Evolutionary conservation across 805 yeast genomes (phyloP).

Genomic region (Peterozyma toletana): DNA sequence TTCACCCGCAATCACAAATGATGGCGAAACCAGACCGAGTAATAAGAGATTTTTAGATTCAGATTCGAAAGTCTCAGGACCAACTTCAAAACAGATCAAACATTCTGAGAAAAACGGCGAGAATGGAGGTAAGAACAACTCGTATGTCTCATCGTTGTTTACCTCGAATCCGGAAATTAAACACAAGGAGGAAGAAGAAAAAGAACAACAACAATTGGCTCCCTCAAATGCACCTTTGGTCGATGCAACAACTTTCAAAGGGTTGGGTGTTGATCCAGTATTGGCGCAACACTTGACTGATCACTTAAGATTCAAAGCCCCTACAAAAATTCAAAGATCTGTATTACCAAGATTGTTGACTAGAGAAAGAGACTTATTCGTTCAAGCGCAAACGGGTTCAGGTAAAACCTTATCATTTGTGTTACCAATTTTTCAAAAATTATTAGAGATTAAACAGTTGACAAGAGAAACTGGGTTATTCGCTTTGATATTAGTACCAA

Average conservation of each 20-base stretch:
- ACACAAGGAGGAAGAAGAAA: conserved; percentile 28
- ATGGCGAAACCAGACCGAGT: conserved; percentile 8
- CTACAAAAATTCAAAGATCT: conserved; percentile 82
- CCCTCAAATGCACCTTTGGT: conserved; percentile 87
- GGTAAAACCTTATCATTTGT: conserved; percentile 91
- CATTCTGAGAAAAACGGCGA: conserved; percentile 43
- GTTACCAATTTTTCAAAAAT: conserved; percentile 71
- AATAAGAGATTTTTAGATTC: conserved; percentile 10
- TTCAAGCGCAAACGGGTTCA: conserved; percentile 97
- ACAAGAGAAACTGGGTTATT: conserved; percentile 74
- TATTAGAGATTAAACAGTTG: conserved; percentile 48
- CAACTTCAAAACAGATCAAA: conserved; percentile 26
- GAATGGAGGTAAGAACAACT: conserved; percentile 46
- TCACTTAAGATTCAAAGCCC: conserved; percentile 49
- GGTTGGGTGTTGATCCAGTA: conserved; percentile 56
- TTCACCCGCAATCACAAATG: conserved; percentile 2
- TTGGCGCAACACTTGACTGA: conserved; percentile 49
- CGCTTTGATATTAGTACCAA: conserved; percentile 86
- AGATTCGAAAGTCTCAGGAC: conserved; percentile 15
- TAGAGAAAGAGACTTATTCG: conserved; percentile 60
- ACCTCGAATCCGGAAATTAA: conserved; percentile 55
- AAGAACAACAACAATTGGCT: conserved; percentile 18
- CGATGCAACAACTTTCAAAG: conserved; percentile 62
- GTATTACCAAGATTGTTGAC: conserved; percentile 59
- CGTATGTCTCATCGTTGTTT: conserved; percentile 83